Percentiles rank a stretch among this genome's conserved stretches.
Evolutionary conservation across 2,329 filamentous ascomycete species (phyloP).

Genomic region (Dactylonectria estremocensis): DNA sequence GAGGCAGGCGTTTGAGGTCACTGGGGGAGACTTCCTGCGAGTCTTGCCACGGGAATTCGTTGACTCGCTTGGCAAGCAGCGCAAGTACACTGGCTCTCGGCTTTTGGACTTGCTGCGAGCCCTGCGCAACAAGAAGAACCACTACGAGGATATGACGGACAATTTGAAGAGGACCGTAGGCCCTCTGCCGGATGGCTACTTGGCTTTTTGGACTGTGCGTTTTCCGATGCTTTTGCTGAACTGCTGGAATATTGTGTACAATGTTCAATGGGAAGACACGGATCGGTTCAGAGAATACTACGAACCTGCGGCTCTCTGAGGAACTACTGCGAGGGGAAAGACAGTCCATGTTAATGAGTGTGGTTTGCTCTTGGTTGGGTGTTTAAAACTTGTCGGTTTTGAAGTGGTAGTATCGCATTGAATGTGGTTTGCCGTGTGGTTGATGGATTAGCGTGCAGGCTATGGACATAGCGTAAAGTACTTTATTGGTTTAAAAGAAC

Average conservation of each 20-base stretch:
- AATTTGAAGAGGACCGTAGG: constrained; percentile 80
- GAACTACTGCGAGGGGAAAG: neutral
- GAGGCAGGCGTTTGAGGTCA: constrained; percentile 65
- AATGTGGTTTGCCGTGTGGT: too few species aligned
- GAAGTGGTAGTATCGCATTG: too few species aligned
- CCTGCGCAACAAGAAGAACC: constrained; percentile 95
- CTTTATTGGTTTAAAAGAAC: too few species aligned
- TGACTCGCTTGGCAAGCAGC: constrained; percentile 91
- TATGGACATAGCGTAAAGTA: too few species aligned
- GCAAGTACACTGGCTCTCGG: constrained; percentile 89
- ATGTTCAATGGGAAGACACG: constrained; percentile 73
- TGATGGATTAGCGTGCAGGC: too few species aligned
- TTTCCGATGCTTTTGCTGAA: constrained; percentile 86
- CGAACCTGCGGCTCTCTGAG: constrained; percentile 59
- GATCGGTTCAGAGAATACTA: constrained; percentile 84
- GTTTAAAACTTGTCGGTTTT: too few species aligned
- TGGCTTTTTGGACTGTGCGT: constrained; percentile 84
- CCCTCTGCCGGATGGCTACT: constrained; percentile 82
- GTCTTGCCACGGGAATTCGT: constrained; percentile 85
- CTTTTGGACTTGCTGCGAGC: constrained; percentile 91
- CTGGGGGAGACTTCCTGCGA: constrained; percentile 83
- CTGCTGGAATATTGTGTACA: constrained; percentile 83
- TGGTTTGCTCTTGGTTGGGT: too few species aligned
- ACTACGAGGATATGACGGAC: constrained; percentile 96
- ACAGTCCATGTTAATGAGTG: too few species aligned